These are phyloP conservation scores for Fraxinus floribunda DNA, from an alignment of 305 asterid genomes.

Conservation along the genomic window DNA sequence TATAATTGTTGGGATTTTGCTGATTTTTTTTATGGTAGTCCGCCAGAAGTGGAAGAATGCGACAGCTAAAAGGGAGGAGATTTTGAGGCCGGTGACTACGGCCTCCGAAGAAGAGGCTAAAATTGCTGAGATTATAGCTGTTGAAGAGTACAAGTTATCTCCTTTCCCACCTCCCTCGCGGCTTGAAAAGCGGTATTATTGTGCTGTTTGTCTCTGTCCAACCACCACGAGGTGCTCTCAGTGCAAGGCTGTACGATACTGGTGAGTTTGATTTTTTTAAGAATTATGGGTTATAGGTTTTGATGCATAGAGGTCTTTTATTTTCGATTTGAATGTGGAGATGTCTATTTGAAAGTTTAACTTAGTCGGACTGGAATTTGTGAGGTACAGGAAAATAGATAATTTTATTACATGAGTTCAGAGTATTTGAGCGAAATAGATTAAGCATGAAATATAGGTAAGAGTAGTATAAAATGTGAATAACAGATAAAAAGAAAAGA, in stretches of 20 bases:
- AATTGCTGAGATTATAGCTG: slow-evolving; percentile 33
- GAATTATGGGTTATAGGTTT: not conserved
- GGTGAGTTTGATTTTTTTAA: slow-evolving; percentile 32
- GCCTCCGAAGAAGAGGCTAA: slow-evolving; percentile 36
- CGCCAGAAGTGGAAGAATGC: slow-evolving; percentile 45
- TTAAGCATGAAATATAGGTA: slow-evolving; percentile 9
- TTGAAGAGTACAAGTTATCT: slow-evolving; percentile 18
- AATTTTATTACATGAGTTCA: not conserved
- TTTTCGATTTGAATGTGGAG: not conserved
- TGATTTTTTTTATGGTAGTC: slow-evolving; percentile 34
- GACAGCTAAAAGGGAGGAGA: slow-evolving; percentile 44
- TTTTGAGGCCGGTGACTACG: slow-evolving; percentile 39
- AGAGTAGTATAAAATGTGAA: not conserved
- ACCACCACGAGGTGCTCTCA: slow-evolving; percentile 43
- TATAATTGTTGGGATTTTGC: slow-evolving; percentile 34
- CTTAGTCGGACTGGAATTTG: slow-evolving; percentile 12
- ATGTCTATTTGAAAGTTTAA: slow-evolving; percentile 13
- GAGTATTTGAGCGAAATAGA: not conserved
- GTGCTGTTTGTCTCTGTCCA: slow-evolving; percentile 45
- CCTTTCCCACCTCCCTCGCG: slow-evolving; percentile 13
- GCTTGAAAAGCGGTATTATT: slow-evolving; percentile 28
- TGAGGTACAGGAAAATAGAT: not conserved
- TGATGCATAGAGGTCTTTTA: not conserved
- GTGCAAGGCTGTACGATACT: slow-evolving; percentile 51
- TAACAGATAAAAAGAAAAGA: not conserved